Base-by-base conservation (phyloP, 1,284 basidiomycete species). In the Rhodotorula sp. region DNA sequence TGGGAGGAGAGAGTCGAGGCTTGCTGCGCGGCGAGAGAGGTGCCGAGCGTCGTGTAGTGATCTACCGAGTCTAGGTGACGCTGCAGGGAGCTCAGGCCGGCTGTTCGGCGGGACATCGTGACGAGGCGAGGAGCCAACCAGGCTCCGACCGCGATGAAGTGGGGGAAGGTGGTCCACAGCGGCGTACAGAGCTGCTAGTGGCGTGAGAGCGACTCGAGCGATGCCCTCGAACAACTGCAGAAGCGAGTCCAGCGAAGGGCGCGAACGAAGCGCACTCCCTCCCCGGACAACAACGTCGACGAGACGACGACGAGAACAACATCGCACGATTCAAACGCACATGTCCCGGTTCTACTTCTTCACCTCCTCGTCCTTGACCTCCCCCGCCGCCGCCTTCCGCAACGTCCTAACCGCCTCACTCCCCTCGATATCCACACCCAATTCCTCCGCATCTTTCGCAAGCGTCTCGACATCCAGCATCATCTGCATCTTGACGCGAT, bases 401-500 rank as follows among this genome's bases (percentile, higher is more conserved):
- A 91, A 80, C n/a, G 82, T 80, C 60, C 81, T 79, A 77, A 86
- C 91, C 39, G 85, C 83, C 60, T 85, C 82, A 70, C 86, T 85
- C 0, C 78, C 81, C 7, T 83, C 81, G 0, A 89, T 79, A n/a
- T 86, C 82, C 2, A 94, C 86, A 1, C 88, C 90, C 34, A 96
- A 79, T 17, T 83, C 81, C 67, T 84, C 81, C 2, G 88, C 92
- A 71, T 94, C 92, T 73, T 85, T 84, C 8, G 87, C 89, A 73
- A 96, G 88, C 22, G 89, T 88, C 61, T 89, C 86, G 0, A 94
- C 89, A 77, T 97, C 94, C 24, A 91, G 81, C 61, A 89, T 85
- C 88, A 96, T 93, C 81, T 97, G 94, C 55, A 82, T 81, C 54
- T 88, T 86, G 70, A 96, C 92, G 46, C 80, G 79, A 64, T 82